Evolutionary conservation across 805 yeast genomes (phyloP), one percentile per base, ranked within the genome.

Genomic region (Metschnikowia baotianmanensis): DNA sequence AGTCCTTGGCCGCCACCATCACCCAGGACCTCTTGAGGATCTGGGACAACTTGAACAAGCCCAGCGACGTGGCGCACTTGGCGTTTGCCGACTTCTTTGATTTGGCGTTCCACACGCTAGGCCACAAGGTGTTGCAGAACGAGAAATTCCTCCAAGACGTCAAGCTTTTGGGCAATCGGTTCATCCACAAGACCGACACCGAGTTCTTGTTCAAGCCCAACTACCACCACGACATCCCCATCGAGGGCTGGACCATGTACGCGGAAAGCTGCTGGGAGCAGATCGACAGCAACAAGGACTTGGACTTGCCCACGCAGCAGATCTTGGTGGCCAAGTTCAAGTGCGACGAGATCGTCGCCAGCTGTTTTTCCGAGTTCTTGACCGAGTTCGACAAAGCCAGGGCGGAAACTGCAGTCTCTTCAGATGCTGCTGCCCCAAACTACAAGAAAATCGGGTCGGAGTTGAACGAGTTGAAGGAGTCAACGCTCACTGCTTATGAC

Each of bases 241-340:
- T 91, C 38, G 99, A 93, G 63, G 98, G 97, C 18, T 93, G 99
- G 98, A 76, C 91, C 4, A 64, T 89, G 60, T 93, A 93, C 55
- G 89, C 96, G 1, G 83, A 80, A 40, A 85, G 82, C 56, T 82
- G 96, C 50, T 93, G 99, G 99, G 82, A 86, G 37, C 96, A 88
- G 62, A 93, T 93, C 54, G 96, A 88, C 60, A 73, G 76, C 46
- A 93, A 93, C 65, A 90, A 88, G 63, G 99, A 93, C 59, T 76
- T 93, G 48, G 99, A 93, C 64, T 72, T 93, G 50, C 99, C 99
- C 20, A 90, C 98, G 2, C 99, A 93, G 58, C 99, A 93, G 61
- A 86, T 87, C 23, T 71, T 93, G 45, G 98, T 93, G 18, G 96
- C 99, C 6, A 78, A 93, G 53, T 91, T 88, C 65, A 81, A 96